Evolutionary conservation across 805 yeast species (phyloP), one percentile per base, ranked within the genome.

Genomic region (Monosporozyma aquatica): DNA sequence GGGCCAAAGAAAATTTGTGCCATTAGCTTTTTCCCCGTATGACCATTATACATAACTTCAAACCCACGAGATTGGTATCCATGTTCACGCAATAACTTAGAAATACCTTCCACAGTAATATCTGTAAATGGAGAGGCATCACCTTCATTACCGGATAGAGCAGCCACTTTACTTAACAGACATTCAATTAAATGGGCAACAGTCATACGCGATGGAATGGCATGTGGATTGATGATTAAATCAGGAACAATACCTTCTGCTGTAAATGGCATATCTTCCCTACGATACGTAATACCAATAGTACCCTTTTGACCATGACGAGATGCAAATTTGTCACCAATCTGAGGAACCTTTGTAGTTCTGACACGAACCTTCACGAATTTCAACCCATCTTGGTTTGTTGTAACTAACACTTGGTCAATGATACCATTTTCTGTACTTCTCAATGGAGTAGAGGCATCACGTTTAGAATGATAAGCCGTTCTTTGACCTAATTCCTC

Each of bases 301-400:
- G 98, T 92, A 82, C 99, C 99, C 71, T 92, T 92, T 69, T 92
- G 99, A 64, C 99, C 99, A 74, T 92, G 98, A 70, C 98, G 85
- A 33, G 97, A 90, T 6, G 99, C 97, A 68, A 92, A 92, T 68
- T 92, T 92, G 68, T 92, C 99, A 67, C 99, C 99, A 67, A 92
- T 90, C 68, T 92, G 99, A 10, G 99, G 99, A 37, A 90, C 75
- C 68, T 94, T 92, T 4, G 99, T 92, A 1, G 98, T 92, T 75
- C 99, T 85, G 87, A 94, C 92, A 69, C 99, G 80, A 38, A 92
- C 97, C 69, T 92, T 92, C 41, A 92, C 97, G 54, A 92, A 94
- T 59, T 89, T 86, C 65, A 95, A 76, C 49, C 99, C 99, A 66
- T 92, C 99, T 59, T 95, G 97, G 66, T 92, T 92, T 4, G 98